A percentile compares a stretch with the other conserved stretches of the same genome.
These are phyloP conservation scores for Vigna mungo DNA, from an alignment of 306 rosid species.

Conservation along the genomic window DNA sequence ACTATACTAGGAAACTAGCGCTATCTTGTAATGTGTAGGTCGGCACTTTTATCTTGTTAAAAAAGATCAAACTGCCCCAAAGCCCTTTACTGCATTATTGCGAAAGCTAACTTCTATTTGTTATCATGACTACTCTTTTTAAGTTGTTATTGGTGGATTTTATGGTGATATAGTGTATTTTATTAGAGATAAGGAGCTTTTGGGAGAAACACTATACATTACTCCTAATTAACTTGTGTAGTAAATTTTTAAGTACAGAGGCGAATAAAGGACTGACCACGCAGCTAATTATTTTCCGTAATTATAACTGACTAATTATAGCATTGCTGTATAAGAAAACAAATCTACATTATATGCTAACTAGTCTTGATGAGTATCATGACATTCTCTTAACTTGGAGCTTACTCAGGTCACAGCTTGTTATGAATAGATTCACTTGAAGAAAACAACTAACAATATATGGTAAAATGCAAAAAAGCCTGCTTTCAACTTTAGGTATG, in stretches of 20 bases:
- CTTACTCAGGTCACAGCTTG: background rate
- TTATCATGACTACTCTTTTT: too few species aligned
- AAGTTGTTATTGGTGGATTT: background rate
- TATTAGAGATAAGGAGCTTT: background rate
- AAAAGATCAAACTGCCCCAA: slow-evolving; percentile 3
- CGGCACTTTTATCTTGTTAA: background rate
- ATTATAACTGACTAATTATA: slow-evolving; percentile 5
- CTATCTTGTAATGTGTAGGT: slow-evolving; percentile 22
- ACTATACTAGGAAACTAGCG: slow-evolving; percentile 5
- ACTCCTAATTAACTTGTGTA: background rate
- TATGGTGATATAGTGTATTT: background rate
- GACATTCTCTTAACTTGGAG: slow-evolving; percentile 14
- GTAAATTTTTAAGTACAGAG: background rate
- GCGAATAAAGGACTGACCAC: background rate
- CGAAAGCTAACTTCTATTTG: background rate
- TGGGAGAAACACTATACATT: background rate
- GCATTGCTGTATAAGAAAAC: background rate
- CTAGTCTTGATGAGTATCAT: background rate
- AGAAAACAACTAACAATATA: background rate
- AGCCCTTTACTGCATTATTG: slow-evolving; percentile 12
- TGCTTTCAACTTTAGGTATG: background rate
- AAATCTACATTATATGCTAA: background rate
- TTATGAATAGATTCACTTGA: background rate
- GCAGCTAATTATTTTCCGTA: background rate
- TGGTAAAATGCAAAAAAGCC: background rate